These are phyloP conservation scores for Myriosclerotinia duriaeana DNA, from an alignment of 2,329 filamentous ascomycete species.

Conservation along the genomic window DNA sequence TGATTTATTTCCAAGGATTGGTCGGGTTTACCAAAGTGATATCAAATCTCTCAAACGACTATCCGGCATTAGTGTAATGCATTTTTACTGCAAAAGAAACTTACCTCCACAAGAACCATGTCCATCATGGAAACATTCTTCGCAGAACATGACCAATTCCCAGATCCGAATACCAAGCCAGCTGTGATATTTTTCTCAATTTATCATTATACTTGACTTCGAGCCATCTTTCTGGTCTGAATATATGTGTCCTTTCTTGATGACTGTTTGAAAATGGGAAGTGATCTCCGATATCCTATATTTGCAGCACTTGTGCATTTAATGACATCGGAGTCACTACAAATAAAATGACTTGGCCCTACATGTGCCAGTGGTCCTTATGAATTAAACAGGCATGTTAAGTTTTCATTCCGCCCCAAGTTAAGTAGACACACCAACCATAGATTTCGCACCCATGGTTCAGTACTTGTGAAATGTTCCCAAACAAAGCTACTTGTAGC, in stretches of 20 bases:
- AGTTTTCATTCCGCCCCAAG: neutral
- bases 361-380: constrained; percentile 29
- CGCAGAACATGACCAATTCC: constrained; percentile 48
- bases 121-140: constrained; percentile 51
- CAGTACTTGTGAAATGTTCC: neutral
- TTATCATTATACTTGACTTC: constrained; percentile 32
- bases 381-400: neutral
- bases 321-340: constrained; percentile 29
- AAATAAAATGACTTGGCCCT: constrained; percentile 31
- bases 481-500: neutral
- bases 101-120: constrained; percentile 48
- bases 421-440: neutral
- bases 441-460: constrained; percentile 10
- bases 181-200: constrained; percentile 39
- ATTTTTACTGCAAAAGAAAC: neutral
- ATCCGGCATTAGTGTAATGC: neutral
- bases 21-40: constrained; percentile 1
- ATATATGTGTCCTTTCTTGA: constrained; percentile 49
- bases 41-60: constrained; percentile 2
- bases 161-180: constrained; percentile 48
- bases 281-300: constrained; percentile 38
- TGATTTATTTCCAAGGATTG: neutral
- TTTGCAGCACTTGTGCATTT: constrained; percentile 31
- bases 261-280: constrained; percentile 50
- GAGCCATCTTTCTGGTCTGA: constrained; percentile 52